phyloP scores from a whole-genome alignment of 768 basidiomycete genomes.

The Lyophyllum atratum region DNA sequence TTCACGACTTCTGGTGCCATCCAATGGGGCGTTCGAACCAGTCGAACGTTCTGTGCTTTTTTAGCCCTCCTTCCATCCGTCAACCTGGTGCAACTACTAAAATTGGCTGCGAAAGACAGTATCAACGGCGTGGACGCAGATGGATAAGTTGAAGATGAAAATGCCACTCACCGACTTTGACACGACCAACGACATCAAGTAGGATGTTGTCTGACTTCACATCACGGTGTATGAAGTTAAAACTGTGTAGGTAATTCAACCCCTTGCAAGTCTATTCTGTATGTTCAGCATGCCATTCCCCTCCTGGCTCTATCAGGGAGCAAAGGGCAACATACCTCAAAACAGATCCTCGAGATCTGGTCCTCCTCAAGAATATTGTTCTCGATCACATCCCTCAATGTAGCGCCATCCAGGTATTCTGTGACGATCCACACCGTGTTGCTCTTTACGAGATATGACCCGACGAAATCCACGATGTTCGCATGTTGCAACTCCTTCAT shows the following conservation, averaged over 20 bases:
- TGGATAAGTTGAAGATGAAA: not conserved
- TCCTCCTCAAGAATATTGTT: slow-evolving; percentile 94
- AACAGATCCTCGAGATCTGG: slow-evolving; percentile 89
- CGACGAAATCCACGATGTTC: slow-evolving; percentile 95
- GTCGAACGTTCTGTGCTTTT: too few relatives aligned
- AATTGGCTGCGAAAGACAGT: slow-evolving; percentile 67
- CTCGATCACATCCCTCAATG: slow-evolving; percentile 96
- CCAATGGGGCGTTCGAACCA: slow-evolving; percentile 98
- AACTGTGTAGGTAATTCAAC: slow-evolving; percentile 86
- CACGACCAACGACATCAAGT: slow-evolving; percentile 86
- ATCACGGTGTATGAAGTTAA: slow-evolving; percentile 94
- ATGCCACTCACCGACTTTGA: slow-evolving; percentile 88
- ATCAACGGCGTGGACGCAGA: slow-evolving; percentile 2
- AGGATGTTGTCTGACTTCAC: slow-evolving; percentile 98
- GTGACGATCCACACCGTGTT: slow-evolving; percentile 96
- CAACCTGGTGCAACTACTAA: slow-evolving; percentile 95
- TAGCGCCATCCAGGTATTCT: slow-evolving; percentile 99
- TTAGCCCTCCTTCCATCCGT: too few relatives aligned
- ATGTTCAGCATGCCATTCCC: slow-evolving; percentile 1
- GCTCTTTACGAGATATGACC: slow-evolving; percentile 85
- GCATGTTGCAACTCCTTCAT: slow-evolving; percentile 99
- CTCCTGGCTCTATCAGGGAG: not conserved
- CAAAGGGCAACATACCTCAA: slow-evolving; percentile 66
- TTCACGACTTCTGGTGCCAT: slow-evolving; percentile 99
- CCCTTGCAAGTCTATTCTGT: slow-evolving; percentile 86